Percentiles rank a stretch among this genome's conserved stretches.
These are phyloP conservation scores for Alternaria brassicae DNA, from an alignment of 2,329 filamentous ascomycete species.

Conservation along the genomic window DNA sequence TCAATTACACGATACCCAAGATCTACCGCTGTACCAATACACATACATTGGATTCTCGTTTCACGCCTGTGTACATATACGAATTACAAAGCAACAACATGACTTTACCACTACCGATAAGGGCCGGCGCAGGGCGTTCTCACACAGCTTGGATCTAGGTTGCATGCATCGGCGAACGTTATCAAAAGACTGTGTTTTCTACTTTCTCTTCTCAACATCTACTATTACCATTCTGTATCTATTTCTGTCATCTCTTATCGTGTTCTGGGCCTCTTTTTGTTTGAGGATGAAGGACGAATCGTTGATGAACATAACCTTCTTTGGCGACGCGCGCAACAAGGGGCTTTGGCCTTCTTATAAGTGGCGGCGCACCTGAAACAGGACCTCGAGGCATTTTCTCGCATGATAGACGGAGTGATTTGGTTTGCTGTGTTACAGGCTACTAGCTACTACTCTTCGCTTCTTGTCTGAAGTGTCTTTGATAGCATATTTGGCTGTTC, in stretches of 20 bases:
- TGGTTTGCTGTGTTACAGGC: background rate
- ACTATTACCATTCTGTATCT: slow-evolving; percentile 4
- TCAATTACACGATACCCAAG: slow-evolving; percentile 20
- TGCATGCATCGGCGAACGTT: slow-evolving; percentile 18
- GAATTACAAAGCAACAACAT: slow-evolving; percentile 12
- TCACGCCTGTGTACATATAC: slow-evolving; percentile 26
- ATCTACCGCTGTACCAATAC: slow-evolving; percentile 29
- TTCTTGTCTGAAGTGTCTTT: background rate
- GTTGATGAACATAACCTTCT: background rate
- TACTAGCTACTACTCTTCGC: background rate
- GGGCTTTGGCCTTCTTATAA: background rate
- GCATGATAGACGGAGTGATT: background rate
- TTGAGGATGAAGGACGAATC: background rate
- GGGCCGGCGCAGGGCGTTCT: slow-evolving; percentile 19
- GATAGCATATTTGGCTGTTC: slow-evolving; percentile 4
- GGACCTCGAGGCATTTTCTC: background rate
- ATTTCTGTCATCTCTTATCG: background rate
- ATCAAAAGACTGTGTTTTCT: slow-evolving; percentile 19
- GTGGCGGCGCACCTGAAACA: background rate
- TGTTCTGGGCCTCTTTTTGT: background rate
- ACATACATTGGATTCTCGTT: slow-evolving; percentile 22
- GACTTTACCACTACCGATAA: slow-evolving; percentile 7
- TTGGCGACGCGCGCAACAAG: background rate
- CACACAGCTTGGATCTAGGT: slow-evolving; percentile 13
- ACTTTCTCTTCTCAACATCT: slow-evolving; percentile 1